A percentile compares a stretch with the other conserved stretches of the same genome.
phyloP scores from a whole-genome alignment of 306 rosid species.

The Quercus berberidifolia region DNA sequence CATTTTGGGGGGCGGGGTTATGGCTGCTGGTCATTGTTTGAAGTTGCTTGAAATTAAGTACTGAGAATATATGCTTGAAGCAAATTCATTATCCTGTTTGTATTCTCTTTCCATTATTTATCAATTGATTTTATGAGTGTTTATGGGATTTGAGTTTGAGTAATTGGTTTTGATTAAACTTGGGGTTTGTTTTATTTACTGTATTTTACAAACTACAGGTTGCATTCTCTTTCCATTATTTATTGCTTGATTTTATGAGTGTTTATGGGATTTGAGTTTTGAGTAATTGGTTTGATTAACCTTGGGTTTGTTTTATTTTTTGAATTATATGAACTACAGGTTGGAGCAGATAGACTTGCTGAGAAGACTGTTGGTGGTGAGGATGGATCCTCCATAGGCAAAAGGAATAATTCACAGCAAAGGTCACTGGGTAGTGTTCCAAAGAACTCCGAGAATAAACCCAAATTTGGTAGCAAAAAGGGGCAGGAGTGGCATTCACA shows the following conservation, averaged over 20 bases:
- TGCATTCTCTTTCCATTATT: background rate
- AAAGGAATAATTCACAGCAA: background rate
- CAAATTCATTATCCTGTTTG: too few relatives aligned
- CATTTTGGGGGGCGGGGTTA: too few relatives aligned
- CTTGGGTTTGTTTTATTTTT: background rate
- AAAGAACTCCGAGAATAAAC: background rate
- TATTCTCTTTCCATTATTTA: background rate
- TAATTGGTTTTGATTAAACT: too few relatives aligned
- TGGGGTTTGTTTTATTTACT: background rate
- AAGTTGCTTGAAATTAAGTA: background rate
- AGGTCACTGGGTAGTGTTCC: background rate
- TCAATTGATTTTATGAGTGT: too few relatives aligned
- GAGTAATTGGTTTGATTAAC: too few relatives aligned
- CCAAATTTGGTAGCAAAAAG: background rate
- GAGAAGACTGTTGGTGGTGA: background rate
- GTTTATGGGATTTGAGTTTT: too few relatives aligned
- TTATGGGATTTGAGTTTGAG: too few relatives aligned
- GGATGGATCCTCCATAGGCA: background rate
- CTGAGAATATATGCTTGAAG: background rate
- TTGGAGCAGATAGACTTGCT: background rate
- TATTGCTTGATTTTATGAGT: too few relatives aligned
- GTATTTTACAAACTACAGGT: background rate
- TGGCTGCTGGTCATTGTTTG: background rate
- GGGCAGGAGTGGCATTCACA: background rate
- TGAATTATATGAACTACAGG: background rate